These are phyloP conservation scores for Spinacia oleracea DNA, from an alignment of 179 eudicot genomes.

Conservation along the genomic window DNA sequence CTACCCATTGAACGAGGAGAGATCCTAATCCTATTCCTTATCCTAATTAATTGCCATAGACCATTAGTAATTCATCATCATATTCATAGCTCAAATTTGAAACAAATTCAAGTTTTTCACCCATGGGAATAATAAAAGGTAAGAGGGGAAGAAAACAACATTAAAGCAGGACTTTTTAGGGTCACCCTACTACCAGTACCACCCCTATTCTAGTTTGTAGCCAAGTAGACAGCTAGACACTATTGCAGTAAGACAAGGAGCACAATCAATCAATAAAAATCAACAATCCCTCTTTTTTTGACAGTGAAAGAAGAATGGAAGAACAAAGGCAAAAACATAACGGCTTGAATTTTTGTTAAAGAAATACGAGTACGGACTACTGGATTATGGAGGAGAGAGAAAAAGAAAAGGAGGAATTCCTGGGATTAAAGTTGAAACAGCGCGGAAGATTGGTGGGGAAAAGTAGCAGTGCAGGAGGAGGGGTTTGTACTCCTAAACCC, in stretches of 20 bases:
- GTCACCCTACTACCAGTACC: not conserved
- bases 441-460: constrained; percentile 51
- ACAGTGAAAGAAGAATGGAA: too few relatives aligned
- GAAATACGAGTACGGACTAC: too few relatives aligned
- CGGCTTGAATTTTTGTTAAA: constrained; percentile 4
- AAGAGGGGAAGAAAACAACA: too few relatives aligned
- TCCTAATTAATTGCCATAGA: not conserved
- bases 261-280: not conserved
- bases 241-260: not conserved
- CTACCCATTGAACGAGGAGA: too few relatives aligned
- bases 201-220: not conserved
- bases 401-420: constrained; percentile 49
- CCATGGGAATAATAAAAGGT: not conserved
- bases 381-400: constrained; percentile 34
- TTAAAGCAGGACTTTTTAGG: constrained; percentile 11
- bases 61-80: not conserved
- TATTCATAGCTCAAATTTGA: constrained; percentile 2
- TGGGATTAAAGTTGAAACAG: constrained; percentile 64
- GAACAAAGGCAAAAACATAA: not conserved
- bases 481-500: constrained; percentile 64
- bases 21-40: not conserved
- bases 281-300: constrained; percentile 15
- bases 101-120: constrained; percentile 16
- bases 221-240: not conserved
- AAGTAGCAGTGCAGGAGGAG: constrained; percentile 72